Conservation (phyloP, 768 basidiomycete species). For the Mycena haematopus region DNA sequence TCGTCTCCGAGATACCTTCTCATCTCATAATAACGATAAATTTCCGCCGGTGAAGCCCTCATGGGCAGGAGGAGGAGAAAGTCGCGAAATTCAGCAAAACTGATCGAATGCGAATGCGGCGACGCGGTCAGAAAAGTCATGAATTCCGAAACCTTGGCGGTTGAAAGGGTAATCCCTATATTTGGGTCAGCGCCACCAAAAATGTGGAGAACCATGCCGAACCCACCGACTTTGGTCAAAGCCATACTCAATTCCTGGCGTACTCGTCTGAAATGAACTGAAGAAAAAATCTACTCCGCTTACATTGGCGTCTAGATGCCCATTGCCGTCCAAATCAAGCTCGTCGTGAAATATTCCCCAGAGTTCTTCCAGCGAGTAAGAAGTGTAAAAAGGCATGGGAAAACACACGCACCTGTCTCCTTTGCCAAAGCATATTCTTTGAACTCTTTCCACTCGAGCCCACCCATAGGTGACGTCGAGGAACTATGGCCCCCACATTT, state of each 20-base stretch:
- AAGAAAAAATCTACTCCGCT: background rate
- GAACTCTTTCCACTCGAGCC: slow-evolving; percentile 76
- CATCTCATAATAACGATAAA: slow-evolving; percentile 83
- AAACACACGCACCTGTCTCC: slow-evolving; percentile 68
- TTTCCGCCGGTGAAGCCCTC: slow-evolving; percentile 80
- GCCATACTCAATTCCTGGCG: slow-evolving; percentile 42
- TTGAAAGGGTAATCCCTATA: slow-evolving; percentile 74
- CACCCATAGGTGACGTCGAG: slow-evolving; percentile 45
- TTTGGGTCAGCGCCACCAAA: background rate
- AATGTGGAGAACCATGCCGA: background rate
- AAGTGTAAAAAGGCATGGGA: slow-evolving; percentile 22
- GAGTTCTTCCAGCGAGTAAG: slow-evolving; percentile 60
- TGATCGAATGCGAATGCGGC: slow-evolving; percentile 69
- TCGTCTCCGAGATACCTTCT: slow-evolving; percentile 73
- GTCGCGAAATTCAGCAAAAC: slow-evolving; percentile 87
- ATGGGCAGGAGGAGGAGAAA: slow-evolving; percentile 88
- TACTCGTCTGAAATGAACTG: background rate
- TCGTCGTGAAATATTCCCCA: slow-evolving; percentile 93
- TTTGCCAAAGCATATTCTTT: slow-evolving; percentile 78
- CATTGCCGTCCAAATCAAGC: slow-evolving; percentile 89
- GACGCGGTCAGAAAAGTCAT: slow-evolving; percentile 79
- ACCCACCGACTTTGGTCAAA: slow-evolving; percentile 29
- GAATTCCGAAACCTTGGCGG: slow-evolving; percentile 79
- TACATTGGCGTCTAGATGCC: slow-evolving; percentile 64
- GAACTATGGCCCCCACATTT: slow-evolving; percentile 53